phyloP scores from a whole-genome alignment of 75 land plant species.

The Sequoia sempervirens region DNA sequence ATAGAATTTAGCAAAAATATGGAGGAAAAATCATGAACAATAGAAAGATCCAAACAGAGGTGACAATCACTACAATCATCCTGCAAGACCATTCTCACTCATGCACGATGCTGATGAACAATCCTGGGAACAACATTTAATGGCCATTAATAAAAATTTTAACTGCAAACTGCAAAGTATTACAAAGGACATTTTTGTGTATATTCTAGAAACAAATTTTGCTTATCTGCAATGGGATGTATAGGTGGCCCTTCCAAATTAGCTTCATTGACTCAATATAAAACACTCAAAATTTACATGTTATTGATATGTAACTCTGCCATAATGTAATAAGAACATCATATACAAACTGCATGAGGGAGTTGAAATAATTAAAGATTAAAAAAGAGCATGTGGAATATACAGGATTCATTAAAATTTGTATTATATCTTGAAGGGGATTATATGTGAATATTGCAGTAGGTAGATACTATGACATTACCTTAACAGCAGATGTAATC shows the following conservation, averaged over 20 bases:
- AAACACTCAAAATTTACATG: not conserved
- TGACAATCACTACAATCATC: not conserved
- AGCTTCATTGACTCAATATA: not conserved
- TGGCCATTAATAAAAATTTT: not conserved
- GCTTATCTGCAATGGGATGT: not conserved
- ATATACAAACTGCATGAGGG: not conserved
- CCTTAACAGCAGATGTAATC: not conserved
- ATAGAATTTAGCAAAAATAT: not conserved
- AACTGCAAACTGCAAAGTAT: not conserved
- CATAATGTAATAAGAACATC: not conserved
- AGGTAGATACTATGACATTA: not conserved
- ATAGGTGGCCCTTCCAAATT: not conserved
- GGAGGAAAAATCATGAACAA: not conserved
- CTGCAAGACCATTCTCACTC: not conserved
- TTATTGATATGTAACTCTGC: not conserved
- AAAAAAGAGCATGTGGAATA: not conserved
- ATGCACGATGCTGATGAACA: not conserved
- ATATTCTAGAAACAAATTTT: not conserved
- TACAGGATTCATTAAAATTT: not conserved
- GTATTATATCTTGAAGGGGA: not conserved
- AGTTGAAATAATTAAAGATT: not conserved
- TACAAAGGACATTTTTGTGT: not conserved
- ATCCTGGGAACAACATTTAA: not conserved
- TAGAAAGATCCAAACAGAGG: not conserved
- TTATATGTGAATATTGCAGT: not conserved